Percentiles rank a stretch among this genome's conserved stretches.
Evolutionary conservation across 352 stramenopile genomes (phyloP).

Genomic region (Peronospora belbahrii): DNA sequence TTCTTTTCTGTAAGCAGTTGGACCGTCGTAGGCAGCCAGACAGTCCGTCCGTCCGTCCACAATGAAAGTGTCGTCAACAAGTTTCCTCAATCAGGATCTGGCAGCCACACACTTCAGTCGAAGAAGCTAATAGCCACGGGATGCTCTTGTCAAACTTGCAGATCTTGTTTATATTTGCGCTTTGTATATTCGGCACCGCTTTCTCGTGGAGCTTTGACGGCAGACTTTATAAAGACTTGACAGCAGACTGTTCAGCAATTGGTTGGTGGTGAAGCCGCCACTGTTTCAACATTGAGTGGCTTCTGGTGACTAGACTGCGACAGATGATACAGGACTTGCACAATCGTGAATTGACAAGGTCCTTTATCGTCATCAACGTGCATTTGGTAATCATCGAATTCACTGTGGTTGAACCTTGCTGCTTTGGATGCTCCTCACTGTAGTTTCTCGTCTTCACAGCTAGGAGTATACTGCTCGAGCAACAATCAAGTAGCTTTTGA

Average conservation of each 20-base stretch:
- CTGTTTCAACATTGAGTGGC: slow-evolving; percentile 24
- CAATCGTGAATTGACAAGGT: slow-evolving; percentile 19
- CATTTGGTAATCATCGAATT: slow-evolving; percentile 88
- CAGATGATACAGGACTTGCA: too few species aligned
- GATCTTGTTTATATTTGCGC: slow-evolving; percentile 89
- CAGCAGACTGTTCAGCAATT: slow-evolving; percentile 12
- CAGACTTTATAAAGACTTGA: not conserved
- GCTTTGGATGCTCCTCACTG: slow-evolving; percentile 8
- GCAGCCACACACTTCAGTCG: slow-evolving; percentile 87
- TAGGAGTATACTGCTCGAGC: slow-evolving; percentile 5
- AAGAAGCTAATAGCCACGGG: slow-evolving; percentile 88
- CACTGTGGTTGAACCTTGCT: slow-evolving; percentile 16
- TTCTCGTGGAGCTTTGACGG: slow-evolving; percentile 49
- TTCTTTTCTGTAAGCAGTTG: slow-evolving; percentile 11
- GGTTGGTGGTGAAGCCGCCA: slow-evolving; percentile 42
- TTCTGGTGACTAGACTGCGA: slow-evolving; percentile 17
- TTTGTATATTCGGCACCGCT: slow-evolving; percentile 78
- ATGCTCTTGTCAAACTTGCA: slow-evolving; percentile 91
- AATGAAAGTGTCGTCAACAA: too few species aligned
- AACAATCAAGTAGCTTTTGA: slow-evolving; percentile 15
- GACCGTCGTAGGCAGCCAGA: too few species aligned
- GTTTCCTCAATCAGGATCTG: slow-evolving; percentile 82
- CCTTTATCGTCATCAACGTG: slow-evolving; percentile 59
- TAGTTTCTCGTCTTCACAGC: slow-evolving; percentile 18
- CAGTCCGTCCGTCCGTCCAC: too few species aligned